Percentiles rank a stretch among this genome's conserved stretches.
phyloP scores from a whole-genome alignment of 306 rosid genomes.

The Myrica gale region DNA sequence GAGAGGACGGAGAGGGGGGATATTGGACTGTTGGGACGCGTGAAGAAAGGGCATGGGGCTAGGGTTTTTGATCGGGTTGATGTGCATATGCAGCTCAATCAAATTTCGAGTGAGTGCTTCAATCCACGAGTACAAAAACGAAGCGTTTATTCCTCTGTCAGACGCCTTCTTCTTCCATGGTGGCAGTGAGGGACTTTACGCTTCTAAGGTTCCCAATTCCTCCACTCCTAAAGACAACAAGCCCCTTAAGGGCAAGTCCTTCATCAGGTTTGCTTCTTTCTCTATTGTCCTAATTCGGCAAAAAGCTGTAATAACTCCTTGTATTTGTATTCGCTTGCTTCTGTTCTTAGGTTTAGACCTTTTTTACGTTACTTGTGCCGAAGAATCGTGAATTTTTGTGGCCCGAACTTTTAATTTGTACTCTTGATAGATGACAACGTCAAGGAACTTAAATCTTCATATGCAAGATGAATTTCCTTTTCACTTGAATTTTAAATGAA shows the following conservation, averaged over 20 bases:
- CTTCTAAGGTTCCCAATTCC: conserved; percentile 47
- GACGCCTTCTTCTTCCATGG: conserved; percentile 98
- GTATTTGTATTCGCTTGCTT: neutral
- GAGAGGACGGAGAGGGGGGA: neutral
- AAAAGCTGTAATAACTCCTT: neutral
- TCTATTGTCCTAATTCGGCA: neutral
- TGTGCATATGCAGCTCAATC: conserved; percentile 13
- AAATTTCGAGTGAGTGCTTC: conserved; percentile 40
- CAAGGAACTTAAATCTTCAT: neutral
- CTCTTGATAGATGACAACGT: neutral
- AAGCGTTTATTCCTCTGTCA: conserved; percentile 61
- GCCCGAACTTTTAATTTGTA: neutral
- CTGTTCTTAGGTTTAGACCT: neutral
- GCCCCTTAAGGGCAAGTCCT: conserved; percentile 58
- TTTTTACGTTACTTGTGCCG: neutral
- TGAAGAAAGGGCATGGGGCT: neutral
- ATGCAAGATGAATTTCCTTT: neutral
- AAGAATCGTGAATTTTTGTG: neutral
- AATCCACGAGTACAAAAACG: conserved; percentile 66
- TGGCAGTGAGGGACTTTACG: conserved; percentile 78
- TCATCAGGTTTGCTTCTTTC: conserved; percentile 49
- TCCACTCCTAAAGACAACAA: conserved; percentile 21
- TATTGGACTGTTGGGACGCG: neutral
- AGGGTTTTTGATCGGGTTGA: conserved; percentile 15
- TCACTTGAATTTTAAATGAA: neutral